Conservation (phyloP, 139 green algal species). For the Tetradesmus lagerheimii region DNA sequence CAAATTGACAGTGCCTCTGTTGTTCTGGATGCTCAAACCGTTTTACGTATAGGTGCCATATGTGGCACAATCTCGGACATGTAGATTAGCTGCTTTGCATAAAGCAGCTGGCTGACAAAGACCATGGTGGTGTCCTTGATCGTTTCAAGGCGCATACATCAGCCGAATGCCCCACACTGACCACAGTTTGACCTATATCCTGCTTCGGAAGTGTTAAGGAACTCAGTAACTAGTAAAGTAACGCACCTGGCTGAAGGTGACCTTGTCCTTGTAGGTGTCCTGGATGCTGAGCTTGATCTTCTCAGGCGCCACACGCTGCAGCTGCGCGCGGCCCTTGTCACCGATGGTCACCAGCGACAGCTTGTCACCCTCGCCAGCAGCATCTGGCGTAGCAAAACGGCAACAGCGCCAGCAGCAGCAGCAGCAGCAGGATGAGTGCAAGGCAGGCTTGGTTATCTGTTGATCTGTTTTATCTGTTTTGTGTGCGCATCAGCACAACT, state of each 20-base stretch:
- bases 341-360: constrained; percentile 74
- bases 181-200: background rate
- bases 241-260: constrained; percentile 49
- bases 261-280: constrained; percentile 70
- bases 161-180: background rate
- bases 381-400: background rate
- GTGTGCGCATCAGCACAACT: too few species aligned
- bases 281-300: constrained; percentile 51
- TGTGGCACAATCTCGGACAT: too few species aligned
- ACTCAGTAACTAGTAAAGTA: too few species aligned
- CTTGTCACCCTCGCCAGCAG: background rate
- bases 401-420: background rate
- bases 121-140: constrained; percentile 63
- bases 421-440: background rate
- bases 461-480: too few species aligned
- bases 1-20: too few species aligned
- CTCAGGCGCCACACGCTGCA: constrained; percentile 73
- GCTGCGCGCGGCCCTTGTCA: constrained; percentile 94
- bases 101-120: constrained; percentile 35
- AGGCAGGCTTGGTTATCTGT: too few species aligned
- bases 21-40: too few species aligned
- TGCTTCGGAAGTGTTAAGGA: background rate
- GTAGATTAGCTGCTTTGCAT: too few species aligned
- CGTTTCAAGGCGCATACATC: background rate
- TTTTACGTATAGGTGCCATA: background rate